A percentile compares a stretch with the other conserved stretches of the same genome.
Evolutionary conservation across 2,329 filamentous ascomycete species (phyloP).

Genomic region (Hypomyces perniciosus): DNA sequence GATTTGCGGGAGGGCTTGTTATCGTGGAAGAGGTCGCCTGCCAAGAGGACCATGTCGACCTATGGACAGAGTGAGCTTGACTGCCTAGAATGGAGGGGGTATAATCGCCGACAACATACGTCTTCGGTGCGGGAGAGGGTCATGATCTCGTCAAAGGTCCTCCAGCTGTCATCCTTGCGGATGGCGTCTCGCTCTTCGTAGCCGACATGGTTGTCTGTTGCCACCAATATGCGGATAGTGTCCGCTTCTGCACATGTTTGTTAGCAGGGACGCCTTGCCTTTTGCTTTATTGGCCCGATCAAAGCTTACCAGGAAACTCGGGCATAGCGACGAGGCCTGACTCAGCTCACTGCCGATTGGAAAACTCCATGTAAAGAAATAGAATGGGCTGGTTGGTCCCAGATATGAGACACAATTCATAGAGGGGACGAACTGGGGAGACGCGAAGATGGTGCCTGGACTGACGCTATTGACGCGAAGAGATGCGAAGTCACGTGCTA

Average conservation of each 20-base stretch:
- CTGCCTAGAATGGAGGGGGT: background rate
- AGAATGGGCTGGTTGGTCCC: background rate
- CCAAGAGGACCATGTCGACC: slow-evolving; percentile 95
- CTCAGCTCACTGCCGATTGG: background rate
- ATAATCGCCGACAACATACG: slow-evolving; percentile 35
- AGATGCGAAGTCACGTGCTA: slow-evolving; percentile 27
- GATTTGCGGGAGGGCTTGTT: slow-evolving; percentile 95
- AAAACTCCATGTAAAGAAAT: background rate
- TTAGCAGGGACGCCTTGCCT: slow-evolving; percentile 13
- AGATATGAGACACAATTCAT: background rate
- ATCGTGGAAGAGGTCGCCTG: slow-evolving; percentile 93
- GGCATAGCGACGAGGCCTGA: slow-evolving; percentile 18
- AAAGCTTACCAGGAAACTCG: slow-evolving; percentile 24
- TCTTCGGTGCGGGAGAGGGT: slow-evolving; percentile 77
- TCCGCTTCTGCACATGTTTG: slow-evolving; percentile 49
- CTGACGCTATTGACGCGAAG: slow-evolving; percentile 18
- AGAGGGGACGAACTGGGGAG: slow-evolving; percentile 3
- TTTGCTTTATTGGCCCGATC: background rate
- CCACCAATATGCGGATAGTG: slow-evolving; percentile 88
- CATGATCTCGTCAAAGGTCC: slow-evolving; percentile 93
- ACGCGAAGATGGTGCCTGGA: slow-evolving; percentile 7
- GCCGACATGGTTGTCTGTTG: slow-evolving; percentile 97
- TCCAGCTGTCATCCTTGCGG: slow-evolving; percentile 96
- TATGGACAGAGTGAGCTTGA: slow-evolving; percentile 21
- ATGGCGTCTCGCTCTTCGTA: slow-evolving; percentile 90